Base-by-base conservation (phyloP, 2,329 filamentous ascomycete genomes). In the Sporothrix phasma region DNA sequence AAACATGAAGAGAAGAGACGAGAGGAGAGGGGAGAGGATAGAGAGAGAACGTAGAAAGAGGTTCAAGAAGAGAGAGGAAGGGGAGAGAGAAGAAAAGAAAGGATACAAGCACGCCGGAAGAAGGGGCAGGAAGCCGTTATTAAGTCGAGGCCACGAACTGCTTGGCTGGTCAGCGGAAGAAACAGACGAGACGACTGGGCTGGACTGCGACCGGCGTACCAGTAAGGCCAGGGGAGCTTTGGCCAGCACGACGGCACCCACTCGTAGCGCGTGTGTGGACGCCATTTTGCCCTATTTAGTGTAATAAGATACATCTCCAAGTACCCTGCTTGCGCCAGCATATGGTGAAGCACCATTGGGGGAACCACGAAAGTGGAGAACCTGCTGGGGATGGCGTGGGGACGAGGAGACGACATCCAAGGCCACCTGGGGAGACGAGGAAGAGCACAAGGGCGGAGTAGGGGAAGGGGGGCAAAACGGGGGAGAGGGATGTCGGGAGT, bases 391-490 rank as follows among this genome's bases (percentile, higher is more conserved):
- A 39, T 19, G 47, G 54, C 64, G 61, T 41, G 61, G 62, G 53
- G 54, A 54, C 56, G 39, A 49, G 61, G 61, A 51, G 64, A 29
- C 29, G 29, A 8, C 53, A 43, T 13, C 34, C 41, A 59, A 19
- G 45, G 62, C 41, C 54, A 66, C 34, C 22, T 46, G 54, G 47
- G 17, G 19, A 43, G 46, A 51, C 29, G n/a, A 51, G 45, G 46
- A 62, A 39, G 13, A 53, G 6, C 29, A 37, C 34, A 31, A 43
- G 49, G 64, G 62, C 63, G 65, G 66, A 66, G 64, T 61, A 65
- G 65, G 65, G 66, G 66, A 66, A 65, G 65, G 53, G 53, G 34
- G 53, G 51, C 59, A 45, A 41, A 34, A 65, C 61, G 61, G 65
- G 65, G 37, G 19, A 49, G 43, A 66, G 61, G 54, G 54, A 53